A percentile compares a stretch with the other conserved stretches of the same genome.
phyloP scores from a whole-genome alignment of 371 early-diverging fungal genomes.

The Lichtheimia ramosa region DNA sequence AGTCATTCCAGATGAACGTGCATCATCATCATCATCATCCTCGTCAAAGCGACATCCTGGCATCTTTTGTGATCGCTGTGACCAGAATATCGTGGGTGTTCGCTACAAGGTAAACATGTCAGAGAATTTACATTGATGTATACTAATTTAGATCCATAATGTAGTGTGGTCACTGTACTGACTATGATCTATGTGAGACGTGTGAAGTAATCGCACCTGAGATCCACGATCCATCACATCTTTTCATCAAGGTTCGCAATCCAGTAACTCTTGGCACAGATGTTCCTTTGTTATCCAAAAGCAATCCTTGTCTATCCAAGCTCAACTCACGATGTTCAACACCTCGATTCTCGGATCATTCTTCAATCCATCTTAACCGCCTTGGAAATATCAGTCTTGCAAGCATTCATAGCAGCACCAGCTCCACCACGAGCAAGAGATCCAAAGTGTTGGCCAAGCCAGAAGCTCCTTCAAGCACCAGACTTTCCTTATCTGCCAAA shows the following conservation, averaged over 20 bases:
- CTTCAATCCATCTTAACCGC: too few relatives aligned
- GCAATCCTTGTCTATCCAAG: too few relatives aligned
- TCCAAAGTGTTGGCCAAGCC: too few relatives aligned
- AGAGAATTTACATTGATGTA: not conserved
- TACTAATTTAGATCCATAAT: too few relatives aligned
- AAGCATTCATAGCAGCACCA: too few relatives aligned
- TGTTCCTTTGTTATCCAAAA: conserved; percentile 13
- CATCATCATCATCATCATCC: not conserved
- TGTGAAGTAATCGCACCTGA: conserved; percentile 41
- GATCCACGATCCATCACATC: conserved; percentile 44
- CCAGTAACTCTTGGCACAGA: conserved; percentile 14
- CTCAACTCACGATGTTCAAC: too few relatives aligned
- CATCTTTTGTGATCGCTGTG: conserved; percentile 50
- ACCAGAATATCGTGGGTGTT: conserved; percentile 34
- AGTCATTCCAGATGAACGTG: not conserved
- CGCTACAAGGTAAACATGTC: conserved; percentile 54
- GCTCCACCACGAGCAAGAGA: too few relatives aligned
- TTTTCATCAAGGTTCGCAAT: conserved; percentile 53
- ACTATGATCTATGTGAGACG: conserved; percentile 55
- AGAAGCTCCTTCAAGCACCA: too few relatives aligned
- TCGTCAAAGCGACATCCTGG: not conserved
- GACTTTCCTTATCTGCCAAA: conserved; percentile 19
- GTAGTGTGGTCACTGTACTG: conserved; percentile 60
- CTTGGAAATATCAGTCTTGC: too few relatives aligned
- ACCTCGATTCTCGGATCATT: too few relatives aligned